Evolutionary conservation across 73 alveolate genomes (phyloP), one percentile per base, ranked within the genome.

Genomic region (Paramecium primaurelia): DNA sequence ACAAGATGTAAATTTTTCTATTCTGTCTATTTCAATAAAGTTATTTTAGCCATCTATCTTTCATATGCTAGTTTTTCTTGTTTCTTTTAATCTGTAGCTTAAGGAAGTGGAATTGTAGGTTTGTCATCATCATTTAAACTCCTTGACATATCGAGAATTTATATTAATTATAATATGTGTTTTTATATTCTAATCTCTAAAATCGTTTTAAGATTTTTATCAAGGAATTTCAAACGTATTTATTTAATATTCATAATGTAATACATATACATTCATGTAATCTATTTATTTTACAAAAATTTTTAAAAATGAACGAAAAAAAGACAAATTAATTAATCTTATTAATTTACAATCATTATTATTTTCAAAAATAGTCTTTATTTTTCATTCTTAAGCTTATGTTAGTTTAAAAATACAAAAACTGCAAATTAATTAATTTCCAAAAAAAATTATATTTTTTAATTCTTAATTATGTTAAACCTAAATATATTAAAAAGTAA

Each of bases 1-100:
- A 80, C 91, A 3, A 80, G 45, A 25, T 45, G 71, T 26, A 80
- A 47, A 26, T 80, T 80, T 47, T 80, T 80, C 91, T 80, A 80
- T 32, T 80, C 77, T 16, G 47, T 49, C 51, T 80, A 20, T 36
- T 80, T 42, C 37, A 80, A 36, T 10, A 45, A 26, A 80, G 71
- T 80, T 2, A 80, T 42, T 22, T 64, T 59, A 12, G 91, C 91
- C 71, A 45, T 28, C 30, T 45, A 80, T 64, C 58, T 80, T 80
- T 80, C 71, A 49, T 45, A 49, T 2, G 84, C 84, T 34, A 32
- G 47, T 20, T 64, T 64, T 7, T 64, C 84, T 5, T 32, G 7
- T 64, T 64, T 64, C 47, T 64, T 64, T 16, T 64, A 64, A 28
- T 32, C 84, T 12, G 51, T 32, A 3, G 84, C 84, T 28, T 64